Conservation (phyloP, 495 filamentous ascomycete genomes). For the Aspergillus campestris region DNA sequence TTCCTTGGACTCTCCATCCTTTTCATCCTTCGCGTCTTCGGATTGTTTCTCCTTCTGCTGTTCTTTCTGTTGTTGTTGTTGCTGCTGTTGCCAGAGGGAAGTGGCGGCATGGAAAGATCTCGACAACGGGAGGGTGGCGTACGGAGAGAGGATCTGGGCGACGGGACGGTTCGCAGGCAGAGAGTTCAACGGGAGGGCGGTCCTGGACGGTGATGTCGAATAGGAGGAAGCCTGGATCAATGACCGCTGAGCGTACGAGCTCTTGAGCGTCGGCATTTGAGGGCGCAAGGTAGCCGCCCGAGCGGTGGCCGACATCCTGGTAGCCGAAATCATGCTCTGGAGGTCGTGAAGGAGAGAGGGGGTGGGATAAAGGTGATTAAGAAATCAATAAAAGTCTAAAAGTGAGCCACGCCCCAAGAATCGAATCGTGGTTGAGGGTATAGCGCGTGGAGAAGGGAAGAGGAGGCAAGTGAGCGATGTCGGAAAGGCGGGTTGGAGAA, state of each 20-base stretch:
- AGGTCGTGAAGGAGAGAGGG: constrained; percentile 1
- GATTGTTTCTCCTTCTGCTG: constrained; percentile 39
- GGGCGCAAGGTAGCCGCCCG: constrained; percentile 36
- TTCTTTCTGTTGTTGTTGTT: constrained; percentile 28
- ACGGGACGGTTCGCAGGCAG: constrained; percentile 19
- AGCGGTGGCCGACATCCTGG: constrained; percentile 33
- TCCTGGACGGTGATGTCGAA: constrained; percentile 16
- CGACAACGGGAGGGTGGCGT: constrained; percentile 31
- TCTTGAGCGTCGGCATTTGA: constrained; percentile 24
- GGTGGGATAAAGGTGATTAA: neutral
- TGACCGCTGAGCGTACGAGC: constrained; percentile 50
- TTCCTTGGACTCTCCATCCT: constrained; percentile 25
- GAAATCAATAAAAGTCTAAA: constrained; percentile 7
- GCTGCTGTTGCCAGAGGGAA: constrained; percentile 32
- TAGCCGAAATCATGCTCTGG: constrained; percentile 36
- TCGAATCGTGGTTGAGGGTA: neutral
- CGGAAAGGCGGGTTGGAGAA: constrained; percentile 17
- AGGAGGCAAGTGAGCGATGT: constrained; percentile 17
- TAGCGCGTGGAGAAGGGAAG: constrained; percentile 18
- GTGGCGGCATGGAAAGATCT: constrained; percentile 35
- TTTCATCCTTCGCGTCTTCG: constrained; percentile 36
- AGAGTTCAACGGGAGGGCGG: neutral
- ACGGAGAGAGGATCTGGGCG: constrained; percentile 30
- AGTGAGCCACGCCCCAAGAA: constrained; percentile 2
- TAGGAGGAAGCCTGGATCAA: constrained; percentile 32